phyloP scores from a whole-genome alignment of 345 rosid species.

The Murraya paniculata region DNA sequence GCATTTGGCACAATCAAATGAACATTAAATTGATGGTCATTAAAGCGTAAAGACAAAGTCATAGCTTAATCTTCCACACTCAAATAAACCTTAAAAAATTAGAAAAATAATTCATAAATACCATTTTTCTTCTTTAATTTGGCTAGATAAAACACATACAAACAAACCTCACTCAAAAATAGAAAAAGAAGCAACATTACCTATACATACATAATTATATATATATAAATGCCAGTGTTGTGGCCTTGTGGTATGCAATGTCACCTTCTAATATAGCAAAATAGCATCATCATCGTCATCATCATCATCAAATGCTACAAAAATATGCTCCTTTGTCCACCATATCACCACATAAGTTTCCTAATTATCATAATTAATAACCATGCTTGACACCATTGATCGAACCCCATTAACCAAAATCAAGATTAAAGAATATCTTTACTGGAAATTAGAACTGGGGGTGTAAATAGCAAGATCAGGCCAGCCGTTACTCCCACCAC shows the following conservation, averaged over 20 bases:
- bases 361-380: conserved; percentile 13
- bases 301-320: conserved; percentile 10
- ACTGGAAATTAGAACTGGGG: conserved; percentile 48
- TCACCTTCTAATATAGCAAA: conserved; percentile 5
- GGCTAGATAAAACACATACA: conserved; percentile 7
- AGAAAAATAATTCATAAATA: not conserved
- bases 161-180: conserved; percentile 5
- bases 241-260: conserved; percentile 2
- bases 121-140: not conserved
- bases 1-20: not conserved
- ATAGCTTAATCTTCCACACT: not conserved
- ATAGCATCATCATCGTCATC: not conserved
- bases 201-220: conserved; percentile 1
- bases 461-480: conserved; percentile 72
- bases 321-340: not conserved
- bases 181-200: not conserved
- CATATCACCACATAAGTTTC: not conserved
- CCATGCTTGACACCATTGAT: not conserved
- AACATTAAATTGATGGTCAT: not conserved
- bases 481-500: conserved; percentile 50
- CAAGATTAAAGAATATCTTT: conserved; percentile 5
- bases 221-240: conserved; percentile 5
- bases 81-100: not conserved
- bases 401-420: not conserved
- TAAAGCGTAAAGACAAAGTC: not conserved